These are phyloP conservation scores for Boletus albobrunnescens DNA, from an alignment of 1,284 basidiomycete species.

Conservation along the genomic window DNA sequence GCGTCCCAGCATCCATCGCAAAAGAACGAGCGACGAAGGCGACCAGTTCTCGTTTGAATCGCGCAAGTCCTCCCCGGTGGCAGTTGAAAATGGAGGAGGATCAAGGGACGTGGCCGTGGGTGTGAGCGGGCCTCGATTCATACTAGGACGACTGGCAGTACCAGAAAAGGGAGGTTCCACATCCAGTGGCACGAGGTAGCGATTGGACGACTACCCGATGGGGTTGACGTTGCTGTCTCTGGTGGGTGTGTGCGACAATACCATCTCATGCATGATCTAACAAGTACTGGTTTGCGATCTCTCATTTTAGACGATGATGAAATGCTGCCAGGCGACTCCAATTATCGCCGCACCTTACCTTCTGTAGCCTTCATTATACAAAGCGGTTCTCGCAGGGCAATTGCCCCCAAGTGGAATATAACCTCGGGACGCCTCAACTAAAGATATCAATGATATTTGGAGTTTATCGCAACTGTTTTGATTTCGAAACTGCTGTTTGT, in stretches of 20 bases:
- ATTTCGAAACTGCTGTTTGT: background rate
- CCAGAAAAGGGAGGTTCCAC: conserved; percentile 9
- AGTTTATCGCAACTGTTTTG: background rate
- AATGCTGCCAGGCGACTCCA: conserved; percentile 2
- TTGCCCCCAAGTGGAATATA: conserved; percentile 5
- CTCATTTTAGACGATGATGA: conserved; percentile 10
- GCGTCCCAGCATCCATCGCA: conserved; percentile 62
- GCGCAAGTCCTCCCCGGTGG: conserved; percentile 7
- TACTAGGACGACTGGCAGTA: conserved; percentile 3
- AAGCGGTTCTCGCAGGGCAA: conserved; percentile 1
- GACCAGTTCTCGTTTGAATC: conserved; percentile 12
- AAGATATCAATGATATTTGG: conserved; percentile 12
- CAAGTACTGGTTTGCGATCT: background rate
- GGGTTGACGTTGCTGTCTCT: conserved; percentile 5
- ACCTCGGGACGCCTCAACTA: conserved; percentile 1
- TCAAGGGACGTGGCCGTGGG: conserved; percentile 3
- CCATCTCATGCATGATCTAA: conserved; percentile 1
- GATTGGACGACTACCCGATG: conserved; percentile 7
- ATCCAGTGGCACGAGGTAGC: conserved; percentile 11
- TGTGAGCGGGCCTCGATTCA: background rate
- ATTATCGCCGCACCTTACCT: background rate
- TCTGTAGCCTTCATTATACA: background rate
- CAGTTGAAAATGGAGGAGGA: conserved; percentile 11
- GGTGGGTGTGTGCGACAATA: conserved; percentile 12
- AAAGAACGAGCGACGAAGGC: conserved; percentile 22